Evolutionary conservation across 345 rosid genomes (phyloP).

Genomic region (Hevea brasiliensis): DNA sequence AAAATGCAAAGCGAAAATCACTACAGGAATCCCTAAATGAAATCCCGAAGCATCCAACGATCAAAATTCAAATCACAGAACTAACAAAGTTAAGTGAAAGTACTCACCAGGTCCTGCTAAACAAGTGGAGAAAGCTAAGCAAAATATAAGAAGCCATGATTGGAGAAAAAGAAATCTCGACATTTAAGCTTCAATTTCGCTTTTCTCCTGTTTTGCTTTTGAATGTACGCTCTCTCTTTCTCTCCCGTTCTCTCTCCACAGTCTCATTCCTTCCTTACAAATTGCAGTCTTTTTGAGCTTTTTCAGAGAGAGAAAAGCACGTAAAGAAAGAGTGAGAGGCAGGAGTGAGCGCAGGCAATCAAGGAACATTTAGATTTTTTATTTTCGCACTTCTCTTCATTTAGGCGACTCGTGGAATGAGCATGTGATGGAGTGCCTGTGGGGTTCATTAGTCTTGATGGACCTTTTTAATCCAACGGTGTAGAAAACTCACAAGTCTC

Average conservation of each 20-base stretch:
- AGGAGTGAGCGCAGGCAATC: conserved; percentile 17
- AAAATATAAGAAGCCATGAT: conserved; percentile 11
- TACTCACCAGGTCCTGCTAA: conserved; percentile 19
- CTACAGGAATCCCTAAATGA: not conserved
- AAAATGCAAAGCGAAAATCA: not conserved
- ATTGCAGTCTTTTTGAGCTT: not conserved
- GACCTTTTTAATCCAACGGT: conserved; percentile 12
- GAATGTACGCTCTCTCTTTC: too few species aligned
- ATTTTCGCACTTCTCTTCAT: not conserved
- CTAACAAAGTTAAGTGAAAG: not conserved
- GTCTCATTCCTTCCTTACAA: not conserved
- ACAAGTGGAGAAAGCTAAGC: conserved; percentile 16
- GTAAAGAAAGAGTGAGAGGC: not conserved
- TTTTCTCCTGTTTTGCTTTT: not conserved
- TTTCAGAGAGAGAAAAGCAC: not conserved
- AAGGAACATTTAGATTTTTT: too few species aligned
- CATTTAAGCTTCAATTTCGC: not conserved
- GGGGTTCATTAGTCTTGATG: not conserved
- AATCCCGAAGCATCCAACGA: not conserved
- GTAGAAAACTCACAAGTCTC: not conserved
- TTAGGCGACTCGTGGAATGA: conserved; percentile 5
- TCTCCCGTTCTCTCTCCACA: not conserved
- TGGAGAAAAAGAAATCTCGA: conserved; percentile 7
- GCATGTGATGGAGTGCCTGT: not conserved
- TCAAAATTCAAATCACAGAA: not conserved